Conservation (phyloP, 805 yeast genomes). For the Nakazawaea ishiwadae region DNA sequence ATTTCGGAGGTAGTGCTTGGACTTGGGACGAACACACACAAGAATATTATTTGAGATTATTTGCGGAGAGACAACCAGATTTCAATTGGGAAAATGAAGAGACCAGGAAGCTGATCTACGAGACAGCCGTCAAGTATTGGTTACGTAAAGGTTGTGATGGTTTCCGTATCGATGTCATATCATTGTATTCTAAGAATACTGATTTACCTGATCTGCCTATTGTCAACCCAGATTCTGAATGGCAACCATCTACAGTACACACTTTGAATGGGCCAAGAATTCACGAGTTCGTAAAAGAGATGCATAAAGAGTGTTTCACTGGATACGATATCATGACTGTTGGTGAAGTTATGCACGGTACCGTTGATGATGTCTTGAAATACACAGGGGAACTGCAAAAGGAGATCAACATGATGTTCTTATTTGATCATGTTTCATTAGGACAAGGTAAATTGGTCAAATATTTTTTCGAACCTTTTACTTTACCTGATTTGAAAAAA, state of each 20-base stretch:
- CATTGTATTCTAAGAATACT: conserved; percentile 44
- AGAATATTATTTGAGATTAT: conserved; percentile 51
- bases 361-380: conserved; percentile 36
- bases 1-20: conserved; percentile 56
- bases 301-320: conserved; percentile 36
- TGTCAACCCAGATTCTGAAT: conserved; percentile 32
- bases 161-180: conserved; percentile 53
- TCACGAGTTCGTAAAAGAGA: conserved; percentile 53
- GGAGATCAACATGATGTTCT: conserved; percentile 37
- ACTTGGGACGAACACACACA: conserved; percentile 46
- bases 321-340: conserved; percentile 52
- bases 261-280: conserved; percentile 47
- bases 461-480: conserved; percentile 29
- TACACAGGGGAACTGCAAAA: conserved; percentile 33
- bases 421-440: conserved; percentile 29
- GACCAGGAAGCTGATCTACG: conserved; percentile 33
- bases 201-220: conserved; percentile 46
- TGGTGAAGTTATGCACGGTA: conserved; percentile 47
- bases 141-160: conserved; percentile 53
- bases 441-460: conserved; percentile 34
- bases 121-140: conserved; percentile 49
- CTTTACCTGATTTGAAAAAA: conserved; percentile 35
- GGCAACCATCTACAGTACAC: conserved; percentile 31
- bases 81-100: conserved; percentile 55
- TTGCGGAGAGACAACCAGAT: conserved; percentile 54